Percentiles rank a stretch among this genome's conserved stretches.
Conservation (phyloP, 2,329 filamentous ascomycete genomes). For the Dothidotthia symphoricarpi region DNA sequence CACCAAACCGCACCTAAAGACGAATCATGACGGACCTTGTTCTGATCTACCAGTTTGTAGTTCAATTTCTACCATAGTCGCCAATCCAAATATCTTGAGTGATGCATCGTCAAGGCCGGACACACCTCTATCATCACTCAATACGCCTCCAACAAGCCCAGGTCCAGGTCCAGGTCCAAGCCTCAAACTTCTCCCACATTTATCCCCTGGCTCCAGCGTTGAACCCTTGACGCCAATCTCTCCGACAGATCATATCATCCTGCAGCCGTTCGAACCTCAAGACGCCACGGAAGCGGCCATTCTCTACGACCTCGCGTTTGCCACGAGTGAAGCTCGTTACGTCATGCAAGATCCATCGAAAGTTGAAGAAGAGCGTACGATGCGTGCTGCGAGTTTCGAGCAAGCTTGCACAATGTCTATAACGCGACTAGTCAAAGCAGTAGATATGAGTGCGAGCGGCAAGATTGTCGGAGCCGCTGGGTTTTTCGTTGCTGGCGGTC, state of each 20-base stretch:
- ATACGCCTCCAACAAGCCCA: too few relatives aligned
- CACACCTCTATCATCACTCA: too few relatives aligned
- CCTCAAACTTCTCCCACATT: too few relatives aligned
- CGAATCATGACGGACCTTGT: too few relatives aligned
- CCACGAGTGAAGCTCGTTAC: conserved; percentile 2
- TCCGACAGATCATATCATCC: neutral
- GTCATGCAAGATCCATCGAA: neutral
- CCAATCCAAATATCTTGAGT: too few relatives aligned
- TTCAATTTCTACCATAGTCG: too few relatives aligned
- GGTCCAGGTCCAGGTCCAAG: too few relatives aligned
- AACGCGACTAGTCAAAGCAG: conserved; percentile 6
- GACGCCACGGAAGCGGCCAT: conserved; percentile 2
- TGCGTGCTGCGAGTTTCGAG: neutral
- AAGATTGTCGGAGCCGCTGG: conserved; percentile 6
- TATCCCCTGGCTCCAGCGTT: too few relatives aligned
- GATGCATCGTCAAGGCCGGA: too few relatives aligned
- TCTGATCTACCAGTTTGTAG: too few relatives aligned
- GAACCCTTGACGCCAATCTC: too few relatives aligned
- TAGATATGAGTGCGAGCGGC: conserved; percentile 2
- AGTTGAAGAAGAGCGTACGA: conserved; percentile 3
- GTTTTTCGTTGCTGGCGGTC: conserved; percentile 7
- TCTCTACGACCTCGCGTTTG: conserved; percentile 7
- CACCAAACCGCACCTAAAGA: too few relatives aligned
- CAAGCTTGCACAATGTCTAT: neutral
- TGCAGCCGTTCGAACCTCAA: conserved; percentile 1